These are phyloP conservation scores for Aspergillus melleus DNA, from an alignment of 2,329 filamentous ascomycete species.

Conservation along the genomic window DNA sequence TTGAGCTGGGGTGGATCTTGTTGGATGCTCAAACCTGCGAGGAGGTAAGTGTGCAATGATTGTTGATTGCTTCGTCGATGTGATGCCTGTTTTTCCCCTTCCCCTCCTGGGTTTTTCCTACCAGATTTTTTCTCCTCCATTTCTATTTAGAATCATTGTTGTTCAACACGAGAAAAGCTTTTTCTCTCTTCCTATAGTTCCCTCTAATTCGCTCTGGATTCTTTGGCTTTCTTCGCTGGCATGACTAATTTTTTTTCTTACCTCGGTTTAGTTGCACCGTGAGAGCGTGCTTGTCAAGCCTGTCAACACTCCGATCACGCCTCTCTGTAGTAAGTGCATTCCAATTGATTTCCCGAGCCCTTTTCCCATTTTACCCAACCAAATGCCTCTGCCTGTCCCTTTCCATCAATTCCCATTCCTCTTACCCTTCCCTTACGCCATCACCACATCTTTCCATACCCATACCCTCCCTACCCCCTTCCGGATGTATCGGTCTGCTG, in stretches of 20 bases:
- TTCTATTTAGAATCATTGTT: not conserved
- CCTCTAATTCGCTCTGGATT: conserved; percentile 57
- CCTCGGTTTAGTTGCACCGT: conserved; percentile 73
- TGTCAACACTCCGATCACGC: conserved; percentile 97
- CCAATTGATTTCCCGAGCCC: conserved; percentile 9
- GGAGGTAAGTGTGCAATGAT: conserved; percentile 64
- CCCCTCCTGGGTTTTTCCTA: conserved; percentile 1
- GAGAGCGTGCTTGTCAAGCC: conserved; percentile 97
- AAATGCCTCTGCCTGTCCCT: conserved; percentile 2
- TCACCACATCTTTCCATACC: not conserved
- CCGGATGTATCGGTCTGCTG: conserved; percentile 21
- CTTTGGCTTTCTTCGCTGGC: not conserved
- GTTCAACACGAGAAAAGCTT: not conserved
- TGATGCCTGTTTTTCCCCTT: not conserved
- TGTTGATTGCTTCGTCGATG: not conserved
- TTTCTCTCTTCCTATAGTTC: conserved; percentile 22
- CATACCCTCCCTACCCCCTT: not conserved
- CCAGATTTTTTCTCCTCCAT: conserved; percentile 19
- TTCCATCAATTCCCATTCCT: not conserved
- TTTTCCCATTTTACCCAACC: conserved; percentile 1
- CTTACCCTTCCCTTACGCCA: not conserved
- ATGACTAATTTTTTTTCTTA: not conserved
- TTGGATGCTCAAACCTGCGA: conserved; percentile 88
- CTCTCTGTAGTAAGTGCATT: conserved; percentile 86
- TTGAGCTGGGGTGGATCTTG: conserved; percentile 97